Base-by-base conservation (phyloP, 2,329 filamentous ascomycete genomes). In the Trichoderma brevicompactum region DNA sequence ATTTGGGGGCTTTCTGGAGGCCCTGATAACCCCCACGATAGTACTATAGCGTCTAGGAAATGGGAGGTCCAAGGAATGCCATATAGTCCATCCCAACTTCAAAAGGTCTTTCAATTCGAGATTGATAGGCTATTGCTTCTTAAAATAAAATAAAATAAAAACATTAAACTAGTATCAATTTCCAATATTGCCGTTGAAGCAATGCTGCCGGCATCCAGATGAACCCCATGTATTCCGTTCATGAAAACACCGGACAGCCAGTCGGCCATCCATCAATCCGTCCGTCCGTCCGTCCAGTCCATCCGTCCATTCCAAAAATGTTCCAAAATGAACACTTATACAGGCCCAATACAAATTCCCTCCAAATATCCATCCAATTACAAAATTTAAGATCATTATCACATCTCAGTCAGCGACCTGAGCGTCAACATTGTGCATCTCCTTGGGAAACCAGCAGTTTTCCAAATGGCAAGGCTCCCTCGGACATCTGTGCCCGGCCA, bases 401-500 rank as follows among this genome's bases (percentile, higher is more conserved):
- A n/a, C 15, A 12, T 43, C 23, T 64, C 44, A 64, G 28, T 56
- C 64, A 50, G 62, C 17, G 32, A 61, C 56, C 50, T 49, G 56
- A 23, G 49, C 17, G 38, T 71, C 69, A 28, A 71, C 66, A 5
- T 65, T 56, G 40, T 73, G 70, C 67, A 72, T 68, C 15, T 67
- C 66, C 13, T 32, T 34, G 0, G 66, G 50, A 46, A 73, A 73
- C 50, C 67, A 44, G 60, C 71, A 73, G 6, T 60, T 52, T 5
- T 41, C 23, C 4, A 50, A 17, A 13, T 46, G n/a, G 36, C 70
- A 73, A 34, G 65, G 62, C 5, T 59, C 48, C 23, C 65, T 50
- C 2, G 67, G 43, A 48, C 72, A 74, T 7, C 53, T 67, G 63
- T 74, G 72, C 8, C 72, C 72, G 7, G 15, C 48, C 17, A 71